Evolutionary conservation across 2,329 filamentous ascomycete genomes (phyloP).

Genomic region (Fusarium sp.): DNA sequence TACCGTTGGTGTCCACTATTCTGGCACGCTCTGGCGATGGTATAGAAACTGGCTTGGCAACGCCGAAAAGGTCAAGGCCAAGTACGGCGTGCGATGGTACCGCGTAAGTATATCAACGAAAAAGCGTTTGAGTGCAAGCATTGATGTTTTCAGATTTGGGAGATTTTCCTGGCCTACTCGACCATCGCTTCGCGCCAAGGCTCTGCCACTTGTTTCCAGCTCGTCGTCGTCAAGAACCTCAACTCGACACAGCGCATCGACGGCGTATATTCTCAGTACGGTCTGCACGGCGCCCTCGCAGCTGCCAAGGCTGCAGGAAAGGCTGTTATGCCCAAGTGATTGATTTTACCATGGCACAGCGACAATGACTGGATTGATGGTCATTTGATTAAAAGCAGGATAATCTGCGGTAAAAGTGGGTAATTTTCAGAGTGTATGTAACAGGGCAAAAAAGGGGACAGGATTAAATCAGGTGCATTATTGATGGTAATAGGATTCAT

Average conservation of each 20-base stretch:
- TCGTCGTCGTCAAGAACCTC: conserved; percentile 88
- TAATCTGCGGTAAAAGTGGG: no score
- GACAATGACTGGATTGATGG: background rate
- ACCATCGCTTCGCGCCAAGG: conserved; percentile 88
- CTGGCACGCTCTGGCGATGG: conserved; percentile 94
- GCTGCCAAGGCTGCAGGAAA: conserved; percentile 48
- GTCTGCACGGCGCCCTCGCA: conserved; percentile 69
- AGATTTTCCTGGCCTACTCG: conserved; percentile 88
- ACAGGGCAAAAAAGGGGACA: no score
- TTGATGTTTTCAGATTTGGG: conserved; percentile 77
- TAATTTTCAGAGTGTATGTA: no score
- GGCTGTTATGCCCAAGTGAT: conserved; percentile 29
- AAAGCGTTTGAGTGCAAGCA: accelerated
- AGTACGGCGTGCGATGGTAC: conserved; percentile 93
- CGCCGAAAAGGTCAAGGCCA: conserved; percentile 86
- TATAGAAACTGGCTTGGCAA: conserved; percentile 98
- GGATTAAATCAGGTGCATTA: no score
- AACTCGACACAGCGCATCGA: conserved; percentile 86
- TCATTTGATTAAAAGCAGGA: background rate
- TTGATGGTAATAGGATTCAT: no score
- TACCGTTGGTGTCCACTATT: conserved; percentile 94
- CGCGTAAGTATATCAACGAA: conserved; percentile 67
- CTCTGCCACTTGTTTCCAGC: conserved; percentile 86
- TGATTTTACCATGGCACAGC: conserved; percentile 2
- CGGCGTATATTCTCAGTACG: conserved; percentile 75